Conservation (phyloP, 805 yeast species). For the Candida broadrunensis region DNA sequence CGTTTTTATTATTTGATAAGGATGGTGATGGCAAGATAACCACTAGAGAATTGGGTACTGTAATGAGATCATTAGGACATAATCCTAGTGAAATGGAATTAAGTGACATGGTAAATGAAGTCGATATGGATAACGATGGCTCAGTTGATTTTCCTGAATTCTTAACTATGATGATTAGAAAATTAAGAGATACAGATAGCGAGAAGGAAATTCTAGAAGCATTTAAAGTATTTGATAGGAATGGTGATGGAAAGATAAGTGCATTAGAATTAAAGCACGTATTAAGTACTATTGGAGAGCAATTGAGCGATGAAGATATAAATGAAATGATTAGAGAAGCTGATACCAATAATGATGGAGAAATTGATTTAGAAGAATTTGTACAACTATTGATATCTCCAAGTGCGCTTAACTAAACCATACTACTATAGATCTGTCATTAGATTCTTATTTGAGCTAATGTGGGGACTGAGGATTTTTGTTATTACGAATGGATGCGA, state of each 20-base stretch:
- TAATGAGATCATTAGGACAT: conserved; percentile 98
- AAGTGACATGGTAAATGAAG: conserved; percentile 95
- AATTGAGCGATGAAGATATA: conserved; percentile 93
- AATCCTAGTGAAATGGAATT: conserved; percentile 96
- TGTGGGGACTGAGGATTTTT: no score
- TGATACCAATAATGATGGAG: conserved; percentile 93
- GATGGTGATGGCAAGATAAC: conserved; percentile 97
- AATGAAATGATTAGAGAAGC: conserved; percentile 97
- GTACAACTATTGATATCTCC: conserved; percentile 63
- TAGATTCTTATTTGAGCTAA: no score
- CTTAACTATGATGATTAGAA: conserved; percentile 47
- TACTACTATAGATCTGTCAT: no score
- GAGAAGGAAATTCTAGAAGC: conserved; percentile 98
- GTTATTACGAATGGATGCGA: no score
- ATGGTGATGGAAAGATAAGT: conserved; percentile 95
- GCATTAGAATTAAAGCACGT: conserved; percentile 97
- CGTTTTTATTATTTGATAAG: conserved; percentile 94
- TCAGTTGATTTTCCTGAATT: conserved; percentile 48
- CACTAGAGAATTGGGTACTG: conserved; percentile 93
- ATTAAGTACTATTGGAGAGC: conserved; percentile 95
- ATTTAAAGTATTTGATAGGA: conserved; percentile 93
- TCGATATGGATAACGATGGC: conserved; percentile 93
- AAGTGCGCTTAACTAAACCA: no score
- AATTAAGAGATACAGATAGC: conserved; percentile 93
- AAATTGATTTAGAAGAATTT: conserved; percentile 94